These are phyloP conservation scores for Pseudogymnoascus sp. DNA, from an alignment of 2,329 filamentous ascomycete genomes.

Conservation along the genomic window DNA sequence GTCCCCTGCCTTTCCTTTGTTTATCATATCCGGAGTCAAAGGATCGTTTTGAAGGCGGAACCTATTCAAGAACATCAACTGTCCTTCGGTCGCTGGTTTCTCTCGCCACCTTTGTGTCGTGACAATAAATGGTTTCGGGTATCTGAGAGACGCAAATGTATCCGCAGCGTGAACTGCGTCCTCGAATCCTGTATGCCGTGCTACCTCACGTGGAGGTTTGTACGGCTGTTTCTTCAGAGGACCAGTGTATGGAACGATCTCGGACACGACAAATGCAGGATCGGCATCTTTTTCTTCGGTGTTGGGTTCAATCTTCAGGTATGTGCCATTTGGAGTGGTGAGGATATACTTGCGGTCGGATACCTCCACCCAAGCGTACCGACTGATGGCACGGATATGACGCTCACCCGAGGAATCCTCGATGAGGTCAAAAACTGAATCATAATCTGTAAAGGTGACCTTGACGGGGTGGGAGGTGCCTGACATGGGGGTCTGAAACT, in stretches of 20 bases:
- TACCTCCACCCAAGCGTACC: slow-evolving; percentile 75
- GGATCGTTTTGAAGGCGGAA: slow-evolving; percentile 47
- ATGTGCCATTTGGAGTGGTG: slow-evolving; percentile 55
- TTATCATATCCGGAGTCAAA: slow-evolving; percentile 51
- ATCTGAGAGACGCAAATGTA: slow-evolving; percentile 63
- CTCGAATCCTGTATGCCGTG: slow-evolving; percentile 56
- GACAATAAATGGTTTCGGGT: slow-evolving; percentile 60
- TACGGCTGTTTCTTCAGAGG: slow-evolving; percentile 42
- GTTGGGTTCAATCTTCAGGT: slow-evolving; percentile 44
- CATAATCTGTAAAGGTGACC: slow-evolving; percentile 83
- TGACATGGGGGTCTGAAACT: background rate
- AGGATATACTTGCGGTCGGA: slow-evolving; percentile 66
- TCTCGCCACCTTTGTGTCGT: slow-evolving; percentile 64
- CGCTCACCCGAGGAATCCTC: slow-evolving; percentile 71
- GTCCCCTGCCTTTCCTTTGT: slow-evolving; percentile 74
- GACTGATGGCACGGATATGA: slow-evolving; percentile 70
- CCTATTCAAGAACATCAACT: slow-evolving; percentile 66
- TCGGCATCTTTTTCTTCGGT: slow-evolving; percentile 27
- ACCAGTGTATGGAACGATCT: slow-evolving; percentile 32
- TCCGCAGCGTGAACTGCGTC: slow-evolving; percentile 81
- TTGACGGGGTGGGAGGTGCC: background rate
- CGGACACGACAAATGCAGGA: slow-evolving; percentile 17
- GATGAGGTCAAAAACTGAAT: slow-evolving; percentile 84
- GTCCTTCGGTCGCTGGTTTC: slow-evolving; percentile 53
- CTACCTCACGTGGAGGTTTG: slow-evolving; percentile 61